These are phyloP conservation scores for Escallonia herrerae DNA, from an alignment of 129 eudicot species.

Conservation along the genomic window DNA sequence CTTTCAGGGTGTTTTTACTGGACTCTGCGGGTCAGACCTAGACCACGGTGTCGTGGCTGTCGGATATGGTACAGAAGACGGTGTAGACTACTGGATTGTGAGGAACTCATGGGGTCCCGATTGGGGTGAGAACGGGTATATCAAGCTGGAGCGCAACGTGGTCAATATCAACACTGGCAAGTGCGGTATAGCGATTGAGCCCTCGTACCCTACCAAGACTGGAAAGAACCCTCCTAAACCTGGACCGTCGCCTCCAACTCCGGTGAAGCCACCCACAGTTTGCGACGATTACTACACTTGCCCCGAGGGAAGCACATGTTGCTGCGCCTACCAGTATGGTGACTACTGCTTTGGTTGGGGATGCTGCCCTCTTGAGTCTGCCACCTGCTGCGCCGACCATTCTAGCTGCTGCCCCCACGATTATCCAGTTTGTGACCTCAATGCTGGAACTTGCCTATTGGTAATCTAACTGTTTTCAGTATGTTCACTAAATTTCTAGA, in stretches of 20 bases:
- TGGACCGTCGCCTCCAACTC: conserved; percentile 26
- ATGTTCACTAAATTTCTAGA: no score
- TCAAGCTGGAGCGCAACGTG: conserved; percentile 20
- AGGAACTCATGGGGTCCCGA: conserved; percentile 31
- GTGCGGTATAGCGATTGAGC: conserved; percentile 23
- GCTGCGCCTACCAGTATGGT: conserved; percentile 43
- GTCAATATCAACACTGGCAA: neutral
- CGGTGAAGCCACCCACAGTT: neutral
- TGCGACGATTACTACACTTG: conserved; percentile 42
- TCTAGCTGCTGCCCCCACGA: conserved; percentile 85
- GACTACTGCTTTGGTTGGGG: conserved; percentile 59
- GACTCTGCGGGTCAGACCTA: conserved; percentile 12
- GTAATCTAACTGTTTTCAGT: conserved; percentile 18
- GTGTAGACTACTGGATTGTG: conserved; percentile 28
- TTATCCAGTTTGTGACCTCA: conserved; percentile 56
- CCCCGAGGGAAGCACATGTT: conserved; percentile 57
- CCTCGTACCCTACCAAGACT: conserved; percentile 25
- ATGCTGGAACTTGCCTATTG: conserved; percentile 55
- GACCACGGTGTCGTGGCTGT: conserved; percentile 27
- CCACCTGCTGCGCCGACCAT: conserved; percentile 69
- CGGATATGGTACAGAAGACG: conserved; percentile 23
- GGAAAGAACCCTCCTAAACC: conserved; percentile 24
- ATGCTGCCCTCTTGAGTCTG: conserved; percentile 80
- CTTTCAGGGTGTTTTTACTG: conserved; percentile 24
- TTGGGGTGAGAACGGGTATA: conserved; percentile 34